Conservation (phyloP, 139 green algal genomes). For the Mesotaenium endlicherianum region DNA sequence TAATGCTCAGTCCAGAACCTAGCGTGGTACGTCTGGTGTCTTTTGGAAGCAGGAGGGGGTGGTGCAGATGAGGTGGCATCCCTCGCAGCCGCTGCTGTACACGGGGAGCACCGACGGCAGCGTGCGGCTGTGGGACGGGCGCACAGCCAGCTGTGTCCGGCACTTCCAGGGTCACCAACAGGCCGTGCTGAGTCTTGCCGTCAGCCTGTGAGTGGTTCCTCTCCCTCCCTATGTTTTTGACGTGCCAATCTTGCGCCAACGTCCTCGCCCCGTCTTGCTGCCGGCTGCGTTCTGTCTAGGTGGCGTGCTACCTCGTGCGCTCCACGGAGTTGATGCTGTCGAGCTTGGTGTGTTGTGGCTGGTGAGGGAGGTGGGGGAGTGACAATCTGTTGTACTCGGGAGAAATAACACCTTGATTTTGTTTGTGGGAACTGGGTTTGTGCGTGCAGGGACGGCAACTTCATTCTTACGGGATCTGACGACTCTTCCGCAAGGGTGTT, state of each 20-base stretch:
- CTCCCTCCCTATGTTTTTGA: neutral
- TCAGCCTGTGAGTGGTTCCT: neutral
- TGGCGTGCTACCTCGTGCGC: neutral
- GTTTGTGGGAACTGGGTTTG: neutral
- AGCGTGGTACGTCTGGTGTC: too few relatives aligned
- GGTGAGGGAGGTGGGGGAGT: neutral
- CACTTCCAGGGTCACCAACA: conserved; percentile 20
- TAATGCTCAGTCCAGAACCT: too few relatives aligned
- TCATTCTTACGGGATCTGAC: conserved; percentile 10
- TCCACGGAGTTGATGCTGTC: neutral
- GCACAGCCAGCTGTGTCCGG: neutral
- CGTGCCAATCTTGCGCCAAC: neutral
- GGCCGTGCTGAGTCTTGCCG: conserved; percentile 17
- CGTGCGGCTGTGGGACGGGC: conserved; percentile 34
- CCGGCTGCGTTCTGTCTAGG: neutral
- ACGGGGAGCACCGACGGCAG: conserved; percentile 25
- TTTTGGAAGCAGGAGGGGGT: conserved; percentile 43
- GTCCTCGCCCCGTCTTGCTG: neutral
- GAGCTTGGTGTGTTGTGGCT: neutral
- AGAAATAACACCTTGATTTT: neutral
- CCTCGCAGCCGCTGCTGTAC: conserved; percentile 22
- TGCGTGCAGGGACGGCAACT: neutral
- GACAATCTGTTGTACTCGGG: neutral
- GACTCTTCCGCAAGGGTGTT: conserved; percentile 5
- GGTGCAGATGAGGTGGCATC: conserved; percentile 34